Base-by-base conservation (phyloP, 352 stramenopile genomes). In the Heterotrichella gracilis region DNA sequence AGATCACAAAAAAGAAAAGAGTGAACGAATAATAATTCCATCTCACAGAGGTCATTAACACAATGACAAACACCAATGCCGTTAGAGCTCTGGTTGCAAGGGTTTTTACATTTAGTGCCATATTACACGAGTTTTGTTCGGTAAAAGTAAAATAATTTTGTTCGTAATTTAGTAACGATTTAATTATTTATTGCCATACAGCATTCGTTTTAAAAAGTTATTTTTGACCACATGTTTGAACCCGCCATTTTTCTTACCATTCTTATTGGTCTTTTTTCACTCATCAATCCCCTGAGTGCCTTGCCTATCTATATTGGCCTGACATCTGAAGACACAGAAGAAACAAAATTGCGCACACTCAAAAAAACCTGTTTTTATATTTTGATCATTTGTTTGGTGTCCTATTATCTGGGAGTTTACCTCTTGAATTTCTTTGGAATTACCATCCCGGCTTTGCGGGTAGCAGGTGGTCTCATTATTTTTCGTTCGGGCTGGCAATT, bases 291-390 rank as follows among this genome's bases (percentile, higher is more conserved):
- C 32, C 9, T 53, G 32, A n/a, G 32, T 17, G 32, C 32, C 9
- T n/a, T 53, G n/a, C 32, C 32, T 17, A n/a, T 53, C 9, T 53
- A 53, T 53, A 53, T 53, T 53, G 32, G 32, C 9, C n/a, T 53
- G 32, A 53, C 32, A n/a, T n/a, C 9, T 53, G n/a, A 53, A 17
- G 9, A 53, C n/a, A 53, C 32, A 53, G 32, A 53, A 53, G 32
- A 53, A 53, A 53, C 9, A 9, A 53, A 53, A n/a, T 53, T 53
- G n/a, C 9, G n/a, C 9, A 53, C 32, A 17, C 32, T 53, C 9
- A 53, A 53, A 53, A 53, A 53, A 53, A 53, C 32, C 32, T 53
- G 32, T 53, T 17, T 53, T 53, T 53, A 53, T 53, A 53, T 53
- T 53, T n/a, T 53, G 9, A 53, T 53, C n/a, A 53, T 53, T 53